Percentiles rank a stretch among this genome's conserved stretches.
Conservation (phyloP, 1,139 yeast genomes). For the Geotrichum klebahnii region DNA sequence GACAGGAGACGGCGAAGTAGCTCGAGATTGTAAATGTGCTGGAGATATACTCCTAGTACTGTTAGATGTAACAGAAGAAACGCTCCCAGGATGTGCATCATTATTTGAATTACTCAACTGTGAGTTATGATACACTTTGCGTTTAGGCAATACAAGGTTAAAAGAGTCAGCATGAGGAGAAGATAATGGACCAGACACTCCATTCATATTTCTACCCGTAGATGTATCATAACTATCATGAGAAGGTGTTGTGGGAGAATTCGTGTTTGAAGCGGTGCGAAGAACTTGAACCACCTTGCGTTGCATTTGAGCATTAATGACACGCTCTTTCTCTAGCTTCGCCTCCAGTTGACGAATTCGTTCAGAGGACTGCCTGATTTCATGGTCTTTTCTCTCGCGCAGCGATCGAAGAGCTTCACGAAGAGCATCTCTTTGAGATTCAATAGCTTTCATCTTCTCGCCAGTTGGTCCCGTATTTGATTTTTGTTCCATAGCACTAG, state of each 20-base stretch:
- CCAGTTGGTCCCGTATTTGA: slow-evolving; percentile 34
- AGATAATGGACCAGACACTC: no score
- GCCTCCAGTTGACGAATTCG: slow-evolving; percentile 36
- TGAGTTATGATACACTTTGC: neutral
- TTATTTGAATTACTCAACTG: neutral
- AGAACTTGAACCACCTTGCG: slow-evolving; percentile 30
- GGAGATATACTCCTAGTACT: slow-evolving; percentile 28
- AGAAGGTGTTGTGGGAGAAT: neutral
- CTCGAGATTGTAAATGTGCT: slow-evolving; percentile 16
- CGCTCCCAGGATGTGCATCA: neutral
- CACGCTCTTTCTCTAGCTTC: slow-evolving; percentile 31
- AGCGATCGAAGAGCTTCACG: slow-evolving; percentile 41
- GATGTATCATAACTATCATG: neutral
- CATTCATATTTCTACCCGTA: neutral
- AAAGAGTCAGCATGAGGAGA: slow-evolving; percentile 4
- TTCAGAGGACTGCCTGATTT: slow-evolving; percentile 34
- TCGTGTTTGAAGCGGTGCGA: slow-evolving; percentile 19
- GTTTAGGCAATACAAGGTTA: slow-evolving; percentile 5
- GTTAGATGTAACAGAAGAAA: neutral
- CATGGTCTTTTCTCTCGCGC: slow-evolving; percentile 41
- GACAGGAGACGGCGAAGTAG: slow-evolving; percentile 28
- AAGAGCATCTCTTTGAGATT: slow-evolving; percentile 45
- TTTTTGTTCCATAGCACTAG: slow-evolving; percentile 34
- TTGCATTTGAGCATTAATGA: slow-evolving; percentile 28
- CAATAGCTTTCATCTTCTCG: slow-evolving; percentile 36